phyloP scores from a whole-genome alignment of 108 stramenopile genomes.

The Cylindrotheca closterium region DNA sequence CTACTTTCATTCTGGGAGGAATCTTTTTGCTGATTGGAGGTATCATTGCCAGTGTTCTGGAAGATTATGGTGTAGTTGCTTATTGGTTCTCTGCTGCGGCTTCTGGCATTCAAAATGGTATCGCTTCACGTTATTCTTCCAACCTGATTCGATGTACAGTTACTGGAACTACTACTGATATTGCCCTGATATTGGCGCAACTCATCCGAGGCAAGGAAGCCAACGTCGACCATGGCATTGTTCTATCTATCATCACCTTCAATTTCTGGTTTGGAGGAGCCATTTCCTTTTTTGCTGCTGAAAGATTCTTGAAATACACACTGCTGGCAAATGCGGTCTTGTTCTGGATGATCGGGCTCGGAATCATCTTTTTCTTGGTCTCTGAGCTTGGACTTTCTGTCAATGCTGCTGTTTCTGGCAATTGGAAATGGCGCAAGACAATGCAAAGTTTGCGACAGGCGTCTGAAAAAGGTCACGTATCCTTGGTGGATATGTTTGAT shows the following conservation, averaged over 20 bases:
- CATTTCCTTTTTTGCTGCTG: conserved; percentile 13
- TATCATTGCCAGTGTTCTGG: conserved; percentile 3
- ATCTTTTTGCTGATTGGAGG: conserved; percentile 21
- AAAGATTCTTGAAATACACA: neutral
- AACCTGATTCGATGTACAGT: conserved; percentile 44
- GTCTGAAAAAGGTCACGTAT: conserved; percentile 3
- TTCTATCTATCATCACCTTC: conserved; percentile 17
- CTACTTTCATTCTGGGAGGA: conserved; percentile 43
- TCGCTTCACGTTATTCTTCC: conserved; percentile 43
- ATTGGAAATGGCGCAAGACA: conserved; percentile 44
- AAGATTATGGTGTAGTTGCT: conserved; percentile 4
- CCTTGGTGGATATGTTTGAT: conserved; percentile 27
- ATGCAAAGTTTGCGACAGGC: conserved; percentile 9
- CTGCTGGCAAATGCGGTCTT: conserved; percentile 29
- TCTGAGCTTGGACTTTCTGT: conserved; percentile 25
- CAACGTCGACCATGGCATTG: conserved; percentile 30
- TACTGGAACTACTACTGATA: conserved; percentile 47
- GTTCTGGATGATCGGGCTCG: conserved; percentile 24
- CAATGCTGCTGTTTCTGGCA: conserved; percentile 32
- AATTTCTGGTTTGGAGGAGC: conserved; percentile 28
- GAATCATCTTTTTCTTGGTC: conserved; percentile 25
- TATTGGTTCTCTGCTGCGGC: conserved; percentile 42
- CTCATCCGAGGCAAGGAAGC: conserved; percentile 35
- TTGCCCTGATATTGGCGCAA: conserved; percentile 37
- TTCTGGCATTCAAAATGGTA: conserved; percentile 46